A percentile compares a stretch with the other conserved stretches of the same genome.
These are phyloP conservation scores for Gamarada debralockiae DNA, from an alignment of 495 filamentous ascomycete genomes.

Conservation along the genomic window DNA sequence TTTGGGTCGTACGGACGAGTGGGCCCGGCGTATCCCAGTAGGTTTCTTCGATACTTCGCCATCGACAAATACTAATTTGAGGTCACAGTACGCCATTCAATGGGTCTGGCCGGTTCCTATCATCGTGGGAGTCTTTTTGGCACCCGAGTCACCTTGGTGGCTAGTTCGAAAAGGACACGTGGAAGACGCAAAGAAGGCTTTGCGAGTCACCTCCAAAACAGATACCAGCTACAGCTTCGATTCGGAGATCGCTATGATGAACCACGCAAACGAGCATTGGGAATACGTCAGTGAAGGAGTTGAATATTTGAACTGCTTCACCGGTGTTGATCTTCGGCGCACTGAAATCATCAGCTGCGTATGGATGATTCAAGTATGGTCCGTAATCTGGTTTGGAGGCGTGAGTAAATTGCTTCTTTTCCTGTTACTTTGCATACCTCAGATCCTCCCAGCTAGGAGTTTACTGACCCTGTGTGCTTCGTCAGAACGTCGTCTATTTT, in stretches of 20 bases:
- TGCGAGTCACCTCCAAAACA: constrained; percentile 45
- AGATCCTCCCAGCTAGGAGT: no score
- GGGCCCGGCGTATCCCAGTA: constrained; percentile 12
- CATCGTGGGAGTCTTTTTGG: constrained; percentile 55
- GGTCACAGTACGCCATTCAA: constrained; percentile 47
- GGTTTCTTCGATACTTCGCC: no score
- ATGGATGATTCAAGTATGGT: constrained; percentile 44
- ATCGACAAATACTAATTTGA: no score
- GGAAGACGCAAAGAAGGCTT: constrained; percentile 41
- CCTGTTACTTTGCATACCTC: no score
- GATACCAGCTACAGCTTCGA: constrained; percentile 39
- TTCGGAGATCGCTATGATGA: constrained; percentile 48
- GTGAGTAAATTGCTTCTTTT: no score
- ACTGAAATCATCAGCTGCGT: constrained; percentile 50
- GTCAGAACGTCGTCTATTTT: constrained; percentile 61
- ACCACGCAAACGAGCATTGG: constrained; percentile 59
- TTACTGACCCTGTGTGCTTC: no score
- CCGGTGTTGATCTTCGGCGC: constrained; percentile 48
- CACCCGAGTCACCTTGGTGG: constrained; percentile 78
- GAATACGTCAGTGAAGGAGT: constrained; percentile 50
- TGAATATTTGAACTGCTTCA: constrained; percentile 50
- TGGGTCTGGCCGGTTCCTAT: constrained; percentile 75
- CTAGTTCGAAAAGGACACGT: constrained; percentile 54
- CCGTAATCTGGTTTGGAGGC: constrained; percentile 45
- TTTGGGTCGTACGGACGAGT: constrained; percentile 12